Evolutionary conservation across 2,329 filamentous ascomycete genomes (phyloP), one percentile per base, ranked within the genome.

Genomic region (Alternaria conjuncta): DNA sequence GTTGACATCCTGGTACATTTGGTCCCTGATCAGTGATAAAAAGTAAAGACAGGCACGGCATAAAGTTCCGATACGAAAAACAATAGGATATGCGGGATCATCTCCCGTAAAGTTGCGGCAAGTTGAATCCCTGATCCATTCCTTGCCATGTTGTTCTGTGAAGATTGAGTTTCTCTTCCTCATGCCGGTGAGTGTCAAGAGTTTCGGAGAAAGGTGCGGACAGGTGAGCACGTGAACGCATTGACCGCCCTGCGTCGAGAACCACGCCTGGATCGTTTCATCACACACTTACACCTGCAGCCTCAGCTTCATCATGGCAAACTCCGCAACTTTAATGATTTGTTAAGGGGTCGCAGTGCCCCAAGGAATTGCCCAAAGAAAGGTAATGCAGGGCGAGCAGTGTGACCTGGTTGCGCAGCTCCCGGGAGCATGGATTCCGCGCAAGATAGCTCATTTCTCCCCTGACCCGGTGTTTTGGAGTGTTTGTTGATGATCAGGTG

Each of bases 381-480:
- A 10, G 30, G 13, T 23, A 21, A 53, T 53, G 28, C 49, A 41
- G 49, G 49, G 49, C 49, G 49, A 53, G 49, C 20, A 53, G 13
- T 41, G 20, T 25, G 28, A 25, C 21, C 49, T 53, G 30, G 45
- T n/a, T 53, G 30, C 30, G 30, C 30, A 53, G 23, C 49, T 41
- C 28, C 49, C 30, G 30, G 28, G 13, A 53, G 13, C 12, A 41
- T 25, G 28, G 30, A n/a, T 36, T 53, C 28, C 28, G 49, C n/a
- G 28, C 49, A 41, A 9, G 28, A 53, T 36, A 41, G 49, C 49
- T 23, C 30, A 36, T 23, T n/a, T 20, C 49, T 32, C 28, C 49
- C 49, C 49, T 53, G 49, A 41, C 49, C 49, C 49, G 30, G 30
- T 53, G 49, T 53, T 53, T 53, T 41, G 49, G 20, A 41, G 49